Percentiles rank a stretch among this genome's conserved stretches.
These are phyloP conservation scores for Amphirosellinia nigrospora DNA, from an alignment of 495 filamentous ascomycete genomes.

Conservation along the genomic window DNA sequence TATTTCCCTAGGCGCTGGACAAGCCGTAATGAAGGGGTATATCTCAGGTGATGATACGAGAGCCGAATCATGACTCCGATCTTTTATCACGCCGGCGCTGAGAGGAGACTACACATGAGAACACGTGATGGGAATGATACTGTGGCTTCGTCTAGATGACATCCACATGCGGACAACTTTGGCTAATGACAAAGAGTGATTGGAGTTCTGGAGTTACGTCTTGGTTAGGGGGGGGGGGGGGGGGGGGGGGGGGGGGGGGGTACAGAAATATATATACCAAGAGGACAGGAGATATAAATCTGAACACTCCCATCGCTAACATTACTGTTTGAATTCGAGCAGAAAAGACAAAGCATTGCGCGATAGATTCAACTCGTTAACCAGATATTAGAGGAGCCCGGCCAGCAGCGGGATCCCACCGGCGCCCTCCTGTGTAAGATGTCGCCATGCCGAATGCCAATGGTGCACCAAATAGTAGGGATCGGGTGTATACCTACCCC, in stretches of 20 bases:
- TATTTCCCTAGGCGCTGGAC: slow-evolving; percentile 28
- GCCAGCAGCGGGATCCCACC: not conserved
- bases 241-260: not conserved
- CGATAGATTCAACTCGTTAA: not conserved
- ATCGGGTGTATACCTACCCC: slow-evolving; percentile 1
- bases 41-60: not conserved
- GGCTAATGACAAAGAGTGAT: not conserved
- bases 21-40: not conserved
- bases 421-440: not conserved
- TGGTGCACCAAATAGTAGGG: slow-evolving; percentile 4
- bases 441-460: slow-evolving; percentile 15
- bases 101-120: not conserved
- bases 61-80: not conserved
- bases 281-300: not conserved
- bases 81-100: not conserved
- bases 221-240: not conserved
- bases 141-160: slow-evolving; percentile 40
- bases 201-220: slow-evolving; percentile 8
- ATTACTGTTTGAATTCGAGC: not conserved
- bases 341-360: not conserved
- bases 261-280: not conserved
- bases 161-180: not conserved
- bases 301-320: not conserved
- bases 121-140: not conserved
- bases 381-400: not conserved